These are phyloP conservation scores for Hemisphaericaspora subhashii DNA, from an alignment of 1,139 yeast species.

Conservation along the genomic window DNA sequence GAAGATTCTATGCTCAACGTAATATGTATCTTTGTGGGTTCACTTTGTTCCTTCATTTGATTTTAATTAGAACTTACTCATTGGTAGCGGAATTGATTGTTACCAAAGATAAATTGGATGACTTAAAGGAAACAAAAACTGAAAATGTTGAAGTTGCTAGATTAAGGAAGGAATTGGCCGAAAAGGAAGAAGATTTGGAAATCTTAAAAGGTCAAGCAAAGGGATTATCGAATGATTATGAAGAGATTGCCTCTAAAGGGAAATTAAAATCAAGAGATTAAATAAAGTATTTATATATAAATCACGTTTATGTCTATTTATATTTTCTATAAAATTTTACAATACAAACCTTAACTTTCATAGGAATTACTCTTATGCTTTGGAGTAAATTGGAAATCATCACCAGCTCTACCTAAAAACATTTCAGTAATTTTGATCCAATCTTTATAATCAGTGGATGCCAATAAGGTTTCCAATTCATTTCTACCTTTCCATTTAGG, in stretches of 20 bases:
- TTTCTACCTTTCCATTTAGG: conserved; percentile 94
- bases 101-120: conserved; percentile 62
- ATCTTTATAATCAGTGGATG: conserved; percentile 80
- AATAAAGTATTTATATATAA: conserved; percentile 1
- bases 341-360: conserved; percentile 23
- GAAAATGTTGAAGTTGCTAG: conserved; percentile 39
- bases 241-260: conserved; percentile 17
- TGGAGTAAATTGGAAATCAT: conserved; percentile 76
- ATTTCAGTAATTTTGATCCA: conserved; percentile 97
- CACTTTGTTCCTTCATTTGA: conserved; percentile 84
- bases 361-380: conserved; percentile 92
- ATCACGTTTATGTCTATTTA: not conserved
- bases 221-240: conserved; percentile 65
- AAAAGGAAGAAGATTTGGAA: conserved; percentile 62
- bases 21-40: conserved; percentile 96
- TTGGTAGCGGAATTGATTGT: conserved; percentile 74
- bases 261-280: conserved; percentile 13
- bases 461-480: conserved; percentile 87
- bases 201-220: conserved; percentile 72
- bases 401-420: conserved; percentile 86
- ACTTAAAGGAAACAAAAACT: conserved; percentile 24
- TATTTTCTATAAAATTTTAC: not conserved
- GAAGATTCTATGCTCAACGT: conserved; percentile 94
- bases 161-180: conserved; percentile 56
- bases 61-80: conserved; percentile 81